These are phyloP conservation scores for Thelonectria discophora DNA, from an alignment of 2,329 filamentous ascomycete species.

Conservation along the genomic window DNA sequence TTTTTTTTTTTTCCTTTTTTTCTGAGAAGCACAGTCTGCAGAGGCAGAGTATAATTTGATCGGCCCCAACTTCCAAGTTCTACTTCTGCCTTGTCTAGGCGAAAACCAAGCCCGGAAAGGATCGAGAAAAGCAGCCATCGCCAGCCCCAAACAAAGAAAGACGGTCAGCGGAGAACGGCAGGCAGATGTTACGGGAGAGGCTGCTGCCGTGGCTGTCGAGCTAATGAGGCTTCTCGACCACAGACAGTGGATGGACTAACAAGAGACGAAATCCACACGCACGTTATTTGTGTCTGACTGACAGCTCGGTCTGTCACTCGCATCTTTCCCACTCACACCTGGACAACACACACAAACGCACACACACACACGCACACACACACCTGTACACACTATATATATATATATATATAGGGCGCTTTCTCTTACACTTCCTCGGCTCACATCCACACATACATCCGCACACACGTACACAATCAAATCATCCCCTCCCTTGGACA, in stretches of 20 bases:
- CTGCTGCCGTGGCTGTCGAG: not conserved
- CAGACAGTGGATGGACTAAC: not conserved
- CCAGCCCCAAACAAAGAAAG: not conserved
- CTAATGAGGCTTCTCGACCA: not conserved
- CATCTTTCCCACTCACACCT: not conserved
- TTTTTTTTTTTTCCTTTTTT: not conserved
- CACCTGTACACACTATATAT: too few species aligned
- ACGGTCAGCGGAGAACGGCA: not conserved
- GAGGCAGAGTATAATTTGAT: not conserved
- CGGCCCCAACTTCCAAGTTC: not conserved
- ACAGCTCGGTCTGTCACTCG: not conserved
- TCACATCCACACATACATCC: not conserved
- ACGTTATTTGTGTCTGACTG: not conserved
- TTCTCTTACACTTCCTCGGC: not conserved
- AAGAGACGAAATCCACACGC: not conserved
- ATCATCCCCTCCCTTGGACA: constrained; percentile 15
- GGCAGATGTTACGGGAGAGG: not conserved
- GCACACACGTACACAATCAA: not conserved
- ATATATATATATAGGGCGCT: not conserved
- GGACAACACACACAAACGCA: not conserved
- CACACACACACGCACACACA: not conserved
- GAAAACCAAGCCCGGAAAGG: not conserved
- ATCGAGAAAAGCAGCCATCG: not conserved
- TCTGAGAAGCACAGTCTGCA: not conserved
- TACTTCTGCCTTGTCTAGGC: not conserved